These are phyloP conservation scores for Aspergillus fischeri DNA, from an alignment of 2,329 filamentous ascomycete genomes.

Conservation along the genomic window DNA sequence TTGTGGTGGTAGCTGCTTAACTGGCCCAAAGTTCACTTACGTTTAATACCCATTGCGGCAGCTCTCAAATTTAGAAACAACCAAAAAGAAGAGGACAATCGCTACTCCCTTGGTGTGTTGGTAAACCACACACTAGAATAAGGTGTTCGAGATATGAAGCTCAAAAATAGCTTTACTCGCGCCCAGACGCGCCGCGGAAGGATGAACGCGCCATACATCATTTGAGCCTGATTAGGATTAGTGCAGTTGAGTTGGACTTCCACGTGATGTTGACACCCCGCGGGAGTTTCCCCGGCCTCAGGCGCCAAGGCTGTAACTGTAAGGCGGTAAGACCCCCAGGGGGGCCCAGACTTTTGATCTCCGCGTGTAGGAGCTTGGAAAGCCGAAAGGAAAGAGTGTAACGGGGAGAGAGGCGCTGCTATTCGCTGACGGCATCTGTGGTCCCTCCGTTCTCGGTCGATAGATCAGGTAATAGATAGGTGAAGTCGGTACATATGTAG, in stretches of 20 bases:
- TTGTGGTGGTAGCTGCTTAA: conserved; percentile 58
- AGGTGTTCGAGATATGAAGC: not conserved
- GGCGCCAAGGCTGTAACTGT: not conserved
- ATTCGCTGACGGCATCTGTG: not conserved
- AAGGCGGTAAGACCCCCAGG: not conserved
- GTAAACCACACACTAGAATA: not conserved
- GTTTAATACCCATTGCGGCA: conserved; percentile 49
- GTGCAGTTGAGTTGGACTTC: not conserved
- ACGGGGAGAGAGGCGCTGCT: not conserved
- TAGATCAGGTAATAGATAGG: not conserved
- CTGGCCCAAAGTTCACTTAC: conserved; percentile 28
- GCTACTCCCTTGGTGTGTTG: not conserved
- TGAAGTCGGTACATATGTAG: not conserved
- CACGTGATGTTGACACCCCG: conserved; percentile 17
- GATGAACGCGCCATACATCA: conserved; percentile 16
- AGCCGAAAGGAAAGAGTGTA: not conserved
- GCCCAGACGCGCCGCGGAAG: conserved; percentile 12
- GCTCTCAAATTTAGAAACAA: not conserved
- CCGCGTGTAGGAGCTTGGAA: not conserved
- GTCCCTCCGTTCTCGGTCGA: not conserved
- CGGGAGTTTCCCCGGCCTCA: not conserved
- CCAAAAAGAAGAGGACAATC: not conserved
- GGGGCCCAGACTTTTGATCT: not conserved
- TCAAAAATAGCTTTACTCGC: conserved; percentile 1
- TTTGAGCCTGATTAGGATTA: conserved; percentile 17